A percentile compares a stretch with the other conserved stretches of the same genome.
phyloP scores from a whole-genome alignment of 2,329 filamentous ascomycete genomes.

The Fusarium tuaranense region DNA sequence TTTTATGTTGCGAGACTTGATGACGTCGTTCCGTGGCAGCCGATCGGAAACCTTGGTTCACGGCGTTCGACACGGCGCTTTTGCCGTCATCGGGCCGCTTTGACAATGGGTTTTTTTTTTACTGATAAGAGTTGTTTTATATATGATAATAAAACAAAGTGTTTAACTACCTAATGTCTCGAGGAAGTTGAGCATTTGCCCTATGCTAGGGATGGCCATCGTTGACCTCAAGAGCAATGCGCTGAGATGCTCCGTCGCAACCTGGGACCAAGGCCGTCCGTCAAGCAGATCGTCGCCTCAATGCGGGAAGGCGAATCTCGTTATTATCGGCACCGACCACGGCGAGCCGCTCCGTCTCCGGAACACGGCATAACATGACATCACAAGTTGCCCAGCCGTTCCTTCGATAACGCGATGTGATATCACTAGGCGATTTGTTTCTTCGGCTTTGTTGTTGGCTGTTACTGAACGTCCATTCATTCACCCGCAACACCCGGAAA shows the following conservation, averaged over 20 bases:
- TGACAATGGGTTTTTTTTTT: background rate
- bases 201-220: too few relatives aligned
- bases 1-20: conserved; percentile 31
- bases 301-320: background rate
- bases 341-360: background rate
- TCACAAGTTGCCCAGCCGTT: background rate
- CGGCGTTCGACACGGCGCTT: background rate
- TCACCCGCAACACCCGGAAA: background rate
- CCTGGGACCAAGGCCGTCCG: background rate
- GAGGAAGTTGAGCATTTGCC: background rate
- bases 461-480: background rate
- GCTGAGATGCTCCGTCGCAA: background rate
- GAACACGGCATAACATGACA: conserved; percentile 3
- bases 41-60: conserved; percentile 9
- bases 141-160: background rate
- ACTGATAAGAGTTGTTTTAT: background rate
- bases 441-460: background rate
- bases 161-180: background rate
- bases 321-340: background rate
- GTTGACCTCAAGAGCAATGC: background rate
- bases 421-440: background rate
- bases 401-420: background rate
- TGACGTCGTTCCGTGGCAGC: conserved; percentile 18
- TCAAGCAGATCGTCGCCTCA: background rate
- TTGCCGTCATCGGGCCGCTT: conserved; percentile 21